phyloP scores from a whole-genome alignment of 2,329 filamentous ascomycete genomes.

The Colletotrichum brevisporum region DNA sequence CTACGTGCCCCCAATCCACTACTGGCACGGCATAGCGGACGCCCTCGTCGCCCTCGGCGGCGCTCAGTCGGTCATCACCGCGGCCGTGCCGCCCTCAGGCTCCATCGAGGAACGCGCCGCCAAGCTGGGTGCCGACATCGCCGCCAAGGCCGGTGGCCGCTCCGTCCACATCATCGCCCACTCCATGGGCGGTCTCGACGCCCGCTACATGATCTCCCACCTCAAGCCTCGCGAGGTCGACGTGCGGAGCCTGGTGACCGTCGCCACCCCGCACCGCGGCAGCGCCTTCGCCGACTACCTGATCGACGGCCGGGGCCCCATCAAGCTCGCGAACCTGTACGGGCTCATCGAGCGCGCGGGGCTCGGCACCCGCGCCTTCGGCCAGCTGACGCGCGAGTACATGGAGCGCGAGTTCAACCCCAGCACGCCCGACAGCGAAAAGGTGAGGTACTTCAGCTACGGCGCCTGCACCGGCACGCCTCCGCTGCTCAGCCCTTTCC shows the following conservation, averaged over 20 bases:
- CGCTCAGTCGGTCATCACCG: conserved; percentile 70
- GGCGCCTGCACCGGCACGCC: conserved; percentile 64
- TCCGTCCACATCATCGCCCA: conserved; percentile 85
- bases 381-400: conserved; percentile 71
- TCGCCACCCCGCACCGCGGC: conserved; percentile 68
- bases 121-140: conserved; percentile 69
- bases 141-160: conserved; percentile 57
- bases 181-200: conserved; percentile 76
- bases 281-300: conserved; percentile 69
- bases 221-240: conserved; percentile 62
- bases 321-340: conserved; percentile 69
- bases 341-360: conserved; percentile 64
- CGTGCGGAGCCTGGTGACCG: conserved; percentile 67
- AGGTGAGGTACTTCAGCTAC: conserved; percentile 74
- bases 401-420: conserved; percentile 74
- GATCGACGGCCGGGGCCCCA: conserved; percentile 60
- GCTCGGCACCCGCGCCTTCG: conserved; percentile 71
- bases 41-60: conserved; percentile 66
- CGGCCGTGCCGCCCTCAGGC: conserved; percentile 73
- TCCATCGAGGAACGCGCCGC: conserved; percentile 73
- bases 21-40: conserved; percentile 76
- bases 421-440: conserved; percentile 64
- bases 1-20: conserved; percentile 69
- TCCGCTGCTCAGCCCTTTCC: conserved; percentile 77
- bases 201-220: conserved; percentile 74